These are phyloP conservation scores for Albatrellus sp. DNA, from an alignment of 1,284 basidiomycete species.

Conservation along the genomic window DNA sequence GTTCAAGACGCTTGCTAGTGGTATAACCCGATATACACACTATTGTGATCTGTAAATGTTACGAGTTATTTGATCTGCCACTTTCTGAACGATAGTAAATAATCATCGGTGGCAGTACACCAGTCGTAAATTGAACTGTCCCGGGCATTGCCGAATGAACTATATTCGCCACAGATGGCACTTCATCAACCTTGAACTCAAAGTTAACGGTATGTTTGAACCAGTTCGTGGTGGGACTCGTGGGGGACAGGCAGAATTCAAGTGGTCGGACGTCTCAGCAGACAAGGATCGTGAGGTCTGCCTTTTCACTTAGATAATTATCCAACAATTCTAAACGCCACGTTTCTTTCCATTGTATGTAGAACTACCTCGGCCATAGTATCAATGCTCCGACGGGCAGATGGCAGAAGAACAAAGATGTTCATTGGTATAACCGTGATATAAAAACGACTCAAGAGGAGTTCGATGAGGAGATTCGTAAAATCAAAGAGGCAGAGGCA, in stretches of 20 bases:
- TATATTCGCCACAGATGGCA: no score
- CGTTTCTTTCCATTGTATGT: slow-evolving; percentile 2
- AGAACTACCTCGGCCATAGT: slow-evolving; percentile 88
- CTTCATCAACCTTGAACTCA: neutral
- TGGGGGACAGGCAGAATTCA: slow-evolving; percentile 85
- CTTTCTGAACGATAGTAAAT: no score
- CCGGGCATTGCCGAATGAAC: no score
- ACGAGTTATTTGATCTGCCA: no score
- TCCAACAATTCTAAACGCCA: neutral
- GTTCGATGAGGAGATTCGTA: slow-evolving; percentile 58
- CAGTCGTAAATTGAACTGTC: no score
- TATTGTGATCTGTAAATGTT: no score
- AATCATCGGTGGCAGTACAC: no score
- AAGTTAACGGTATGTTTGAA: slow-evolving; percentile 46
- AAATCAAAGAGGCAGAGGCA: slow-evolving; percentile 76
- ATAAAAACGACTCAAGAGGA: slow-evolving; percentile 28
- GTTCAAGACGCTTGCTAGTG: no score
- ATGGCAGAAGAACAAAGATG: slow-evolving; percentile 92
- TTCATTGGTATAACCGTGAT: slow-evolving; percentile 87
- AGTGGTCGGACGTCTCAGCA: slow-evolving; percentile 81
- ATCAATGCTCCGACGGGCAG: slow-evolving; percentile 86
- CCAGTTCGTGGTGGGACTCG: slow-evolving; percentile 76
- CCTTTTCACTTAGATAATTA: neutral
- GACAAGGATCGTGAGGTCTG: slow-evolving; percentile 84
- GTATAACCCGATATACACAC: no score